Base-by-base conservation (phyloP, 1,139 yeast genomes). In the Saccharomyces hybrid region DNA sequence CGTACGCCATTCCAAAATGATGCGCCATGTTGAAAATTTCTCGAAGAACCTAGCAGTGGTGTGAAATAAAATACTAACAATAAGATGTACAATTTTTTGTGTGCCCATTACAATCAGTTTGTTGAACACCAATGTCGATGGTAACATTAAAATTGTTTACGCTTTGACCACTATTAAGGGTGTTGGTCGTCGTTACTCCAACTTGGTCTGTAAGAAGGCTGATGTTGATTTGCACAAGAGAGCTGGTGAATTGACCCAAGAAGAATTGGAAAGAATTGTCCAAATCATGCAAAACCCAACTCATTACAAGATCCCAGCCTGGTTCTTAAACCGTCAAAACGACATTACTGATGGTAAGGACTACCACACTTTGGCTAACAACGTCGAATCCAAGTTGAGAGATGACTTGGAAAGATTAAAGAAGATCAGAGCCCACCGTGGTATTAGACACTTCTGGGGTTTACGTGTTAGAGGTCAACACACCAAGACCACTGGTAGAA, bases 401-500 rank as follows among this genome's bases (percentile, higher is more conserved):
- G 99, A 93, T 77, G 99, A 93, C 76, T 84, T 93, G 79, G 99
- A 93, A 84, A 93, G 98, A 85, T 85, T 93, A 80, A 95, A 95
- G 96, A 93, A 95, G 84, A 93, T 95, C 86, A 93, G 98, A 86
- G 83, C 98, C 74, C 99, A 93, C 95, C 88, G 98, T 83, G 99
- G 99, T 91, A 88, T 93, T 79, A 89, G 99, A 86, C 99, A 93
- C 85, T 91, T 86, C 95, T 95, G 98, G 98, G 98, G 98, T 74
- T 80, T 87, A 74, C 82, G 82, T 76, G 85, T 81, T 70, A 90
- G 98, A 86, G 98, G 98, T 83, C 98, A 91, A 86, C 99, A 93
- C 84, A 93, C 99, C 85, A 93, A 93, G 88, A 91, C 98, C 77
- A 93, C 99, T 73, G 95, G 97, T 78, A 90, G 99, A 84, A 82